Percentiles rank a stretch among this genome's conserved stretches.
These are phyloP conservation scores for Speleostelium caveatum DNA, from an alignment of 78 protist genomes.

Conservation along the genomic window DNA sequence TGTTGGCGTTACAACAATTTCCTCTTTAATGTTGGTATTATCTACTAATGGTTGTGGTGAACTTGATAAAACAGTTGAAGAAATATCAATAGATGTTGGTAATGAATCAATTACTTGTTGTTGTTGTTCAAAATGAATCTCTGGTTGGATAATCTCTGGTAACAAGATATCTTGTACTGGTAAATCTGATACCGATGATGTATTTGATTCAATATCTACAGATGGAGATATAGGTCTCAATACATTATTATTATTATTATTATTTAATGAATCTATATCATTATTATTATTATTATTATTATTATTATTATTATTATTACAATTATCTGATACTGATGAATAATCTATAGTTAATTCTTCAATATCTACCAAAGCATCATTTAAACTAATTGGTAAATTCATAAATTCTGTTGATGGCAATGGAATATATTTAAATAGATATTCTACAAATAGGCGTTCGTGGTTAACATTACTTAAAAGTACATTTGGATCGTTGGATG, in stretches of 20 bases:
- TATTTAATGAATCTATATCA: background rate
- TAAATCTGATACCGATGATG: too few relatives aligned
- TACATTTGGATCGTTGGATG: constrained; percentile 47
- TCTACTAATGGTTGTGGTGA: too few relatives aligned
- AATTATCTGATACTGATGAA: background rate
- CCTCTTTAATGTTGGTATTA: too few relatives aligned
- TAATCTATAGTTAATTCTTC: constrained; percentile 47
- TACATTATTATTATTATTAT: background rate
- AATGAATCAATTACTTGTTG: too few relatives aligned
- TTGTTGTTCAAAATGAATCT: too few relatives aligned
- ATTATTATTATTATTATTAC: background rate
- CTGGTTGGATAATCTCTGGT: too few relatives aligned
- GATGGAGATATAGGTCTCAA: too few relatives aligned
- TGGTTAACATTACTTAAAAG: constrained; percentile 38
- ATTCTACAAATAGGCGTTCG: constrained; percentile 59
- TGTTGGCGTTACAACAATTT: too few relatives aligned
- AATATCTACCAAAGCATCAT: constrained; percentile 53
- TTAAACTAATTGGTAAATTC: constrained; percentile 17
- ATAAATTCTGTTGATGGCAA: constrained; percentile 18
- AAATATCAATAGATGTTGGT: too few relatives aligned
- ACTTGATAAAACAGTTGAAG: too few relatives aligned
- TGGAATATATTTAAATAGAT: constrained; percentile 30
- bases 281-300: background rate
- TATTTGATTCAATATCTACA: too few relatives aligned
- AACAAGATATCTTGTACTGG: too few relatives aligned